Base-by-base conservation (phyloP, 2,329 filamentous ascomycete genomes). In the Botrytis hyacinthi region DNA sequence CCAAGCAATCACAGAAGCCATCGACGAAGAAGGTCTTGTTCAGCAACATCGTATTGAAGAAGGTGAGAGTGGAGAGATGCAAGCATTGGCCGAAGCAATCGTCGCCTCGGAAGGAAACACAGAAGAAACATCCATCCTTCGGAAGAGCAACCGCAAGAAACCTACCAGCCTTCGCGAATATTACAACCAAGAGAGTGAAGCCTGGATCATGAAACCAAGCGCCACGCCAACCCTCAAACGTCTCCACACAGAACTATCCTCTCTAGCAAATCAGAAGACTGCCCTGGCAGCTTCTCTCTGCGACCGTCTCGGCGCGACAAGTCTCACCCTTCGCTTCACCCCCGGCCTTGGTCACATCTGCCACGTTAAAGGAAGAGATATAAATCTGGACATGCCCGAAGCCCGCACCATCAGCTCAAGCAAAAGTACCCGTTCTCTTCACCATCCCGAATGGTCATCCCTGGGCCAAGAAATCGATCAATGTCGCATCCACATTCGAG, bases 1-100 rank as follows among this genome's bases (percentile, higher is more conserved):
- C 3, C 83, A 85, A 35, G 88, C 87, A 35, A 97, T 99, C 74
- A 84, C 88, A 68, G 85, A 88, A 4, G 91, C 95, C 6, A 97
- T 99, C 73, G 96, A 99, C 79, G 96, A 98, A 83, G 95, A 98
- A 76, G 93, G 94, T 0, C 84, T 98, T n/a, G 86, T 90, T 26
- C 90, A 93, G 77, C 91, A 93, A 78, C 95, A 98, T 78, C 88
- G 91, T 51, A 87, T 91, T 1, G 90, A 96, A 77, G 91, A 95
- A 75, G 89, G 87, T 70, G 90, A 93, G 76, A 90, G 90, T 0
- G 89, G 87, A 32, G 88, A 91, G 74, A 90, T 96, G 78, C 88
- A 93, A 37, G 88, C 89, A 1, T 85, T 97, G 66, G 93, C 93
- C 9, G 89, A 94, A 80, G 87, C 92, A 73, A 88, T 95, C 18